Conservation (phyloP, 2,329 filamentous ascomycete genomes). For the Aspergillus brasiliensis region DNA sequence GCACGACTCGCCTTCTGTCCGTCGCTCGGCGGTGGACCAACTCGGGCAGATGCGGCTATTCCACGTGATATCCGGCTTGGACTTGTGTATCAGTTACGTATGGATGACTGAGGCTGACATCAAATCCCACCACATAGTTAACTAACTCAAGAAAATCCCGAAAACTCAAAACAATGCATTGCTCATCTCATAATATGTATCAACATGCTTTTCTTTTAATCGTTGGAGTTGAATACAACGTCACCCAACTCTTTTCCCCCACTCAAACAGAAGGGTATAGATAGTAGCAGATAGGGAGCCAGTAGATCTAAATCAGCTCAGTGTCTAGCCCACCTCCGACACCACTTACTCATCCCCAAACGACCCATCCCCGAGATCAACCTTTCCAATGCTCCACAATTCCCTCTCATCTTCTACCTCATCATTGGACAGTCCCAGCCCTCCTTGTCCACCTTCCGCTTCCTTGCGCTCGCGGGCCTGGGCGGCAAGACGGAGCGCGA, state of each 20-base stretch:
- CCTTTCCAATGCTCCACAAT: constrained; percentile 91
- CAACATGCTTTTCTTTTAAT: constrained; percentile 6
- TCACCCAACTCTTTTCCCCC: background rate
- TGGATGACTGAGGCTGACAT: background rate
- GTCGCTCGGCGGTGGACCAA: background rate
- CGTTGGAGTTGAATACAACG: background rate
- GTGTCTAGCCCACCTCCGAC: constrained; percentile 11
- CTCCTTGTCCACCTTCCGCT: constrained; percentile 85
- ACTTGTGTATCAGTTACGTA: background rate
- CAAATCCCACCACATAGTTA: too few relatives aligned
- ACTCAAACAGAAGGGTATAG: constrained; percentile 25
- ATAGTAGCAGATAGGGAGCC: background rate
- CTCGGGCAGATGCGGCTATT: background rate
- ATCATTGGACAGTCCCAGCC: constrained; percentile 82
- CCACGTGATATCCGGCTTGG: background rate
- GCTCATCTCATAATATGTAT: background rate
- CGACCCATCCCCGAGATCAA: constrained; percentile 70
- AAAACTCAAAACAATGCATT: background rate
- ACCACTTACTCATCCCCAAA: constrained; percentile 36
- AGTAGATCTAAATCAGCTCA: constrained; percentile 23
- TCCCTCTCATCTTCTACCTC: constrained; percentile 94
- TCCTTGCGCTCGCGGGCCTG: constrained; percentile 88
- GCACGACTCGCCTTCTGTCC: background rate
- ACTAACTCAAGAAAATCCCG: too few relatives aligned
- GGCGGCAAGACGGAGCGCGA: constrained; percentile 78